Base-by-base conservation (phyloP, 2,329 filamentous ascomycete species). In the Trichothecium sympodiale region DNA sequence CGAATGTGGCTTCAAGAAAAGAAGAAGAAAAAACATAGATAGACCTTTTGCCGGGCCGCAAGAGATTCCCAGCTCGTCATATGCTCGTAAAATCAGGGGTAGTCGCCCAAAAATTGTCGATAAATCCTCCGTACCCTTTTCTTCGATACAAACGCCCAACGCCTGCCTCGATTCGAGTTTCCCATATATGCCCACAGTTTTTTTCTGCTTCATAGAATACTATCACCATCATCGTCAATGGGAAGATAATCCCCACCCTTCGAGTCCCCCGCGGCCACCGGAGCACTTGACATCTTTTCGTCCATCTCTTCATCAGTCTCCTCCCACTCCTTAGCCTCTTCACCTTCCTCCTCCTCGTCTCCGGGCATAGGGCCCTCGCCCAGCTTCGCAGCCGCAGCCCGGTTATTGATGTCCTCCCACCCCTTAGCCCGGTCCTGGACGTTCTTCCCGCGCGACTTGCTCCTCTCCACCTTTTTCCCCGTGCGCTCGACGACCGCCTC, bases 401-500 rank as follows among this genome's bases (percentile, higher is more conserved):
- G 40, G 46, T 61, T 64, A 51, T 78, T 79, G 46, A 77, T 60
- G 7, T 74, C 67, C 3, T 77, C 71, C 74, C 74, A 79, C 4
- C 57, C 56, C 51, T 71, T 71, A 15, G 62, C 61, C 41, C 74
- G 56, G 29, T 57, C 50, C 44, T 73, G 63, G 8, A 74, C 61
- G 13, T 46, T 57, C 38, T 60, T 58, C 1, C 66, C 64, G 34
- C 65, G 59, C 9, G 54, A 61, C 44, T 71, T 62, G 52, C 73
- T 78, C 54, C 64, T 67, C 51, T 68, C 59, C 23, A 74, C 57
- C 56, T 76, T 78, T 45, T 50, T 59, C 41, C 63, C 61, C 9
- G 70, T 79, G 43, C 72, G 67, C 51, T 78, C 76, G 51, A 70
- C 57, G 36, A 80, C 54, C 26, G 71, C 72, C 51, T 71, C 71